Percentiles rank a stretch among this genome's conserved stretches.
phyloP scores from a whole-genome alignment of 495 filamentous ascomycete genomes.

The Paragyromitra xinjiangensis region DNA sequence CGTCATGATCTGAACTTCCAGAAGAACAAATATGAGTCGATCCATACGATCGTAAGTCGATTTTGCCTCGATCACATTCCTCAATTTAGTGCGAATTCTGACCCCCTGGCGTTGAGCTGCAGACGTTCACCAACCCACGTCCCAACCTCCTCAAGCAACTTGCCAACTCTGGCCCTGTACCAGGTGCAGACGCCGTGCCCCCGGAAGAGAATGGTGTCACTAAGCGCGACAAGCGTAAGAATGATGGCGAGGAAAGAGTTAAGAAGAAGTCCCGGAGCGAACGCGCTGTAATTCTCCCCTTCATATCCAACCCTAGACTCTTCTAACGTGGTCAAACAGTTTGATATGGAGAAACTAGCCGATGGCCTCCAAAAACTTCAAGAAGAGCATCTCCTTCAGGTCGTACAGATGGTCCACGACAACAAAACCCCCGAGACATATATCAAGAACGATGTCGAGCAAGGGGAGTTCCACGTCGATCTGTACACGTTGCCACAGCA shows the following conservation, averaged over 20 bases:
- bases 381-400: conserved; percentile 89
- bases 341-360: conserved; percentile 97
- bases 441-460: conserved; percentile 95
- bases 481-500: conserved; percentile 90
- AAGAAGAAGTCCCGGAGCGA: conserved; percentile 81
- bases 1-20: conserved; percentile 93
- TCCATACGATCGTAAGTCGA: conserved; percentile 75
- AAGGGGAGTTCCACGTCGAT: conserved; percentile 98
- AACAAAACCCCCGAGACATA: conserved; percentile 91
- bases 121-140: conserved; percentile 92
- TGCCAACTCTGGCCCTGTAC: conserved; percentile 81
- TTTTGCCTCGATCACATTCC: not conserved
- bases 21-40: conserved; percentile 79
- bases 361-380: conserved; percentile 84
- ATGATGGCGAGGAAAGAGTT: conserved; percentile 66
- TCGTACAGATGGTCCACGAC: conserved; percentile 98
- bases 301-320: not conserved
- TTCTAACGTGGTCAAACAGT: conserved; percentile 58
- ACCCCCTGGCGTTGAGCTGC: not conserved
- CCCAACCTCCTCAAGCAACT: conserved; percentile 77
- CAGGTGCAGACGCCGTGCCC: conserved; percentile 69
- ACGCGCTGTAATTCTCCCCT: conserved; percentile 66
- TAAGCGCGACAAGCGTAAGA: conserved; percentile 67
- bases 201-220: conserved; percentile 58
- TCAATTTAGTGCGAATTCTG: conserved; percentile 1